These are phyloP conservation scores for Fusarium caatingaense DNA, from an alignment of 2,329 filamentous ascomycete species.

Conservation along the genomic window DNA sequence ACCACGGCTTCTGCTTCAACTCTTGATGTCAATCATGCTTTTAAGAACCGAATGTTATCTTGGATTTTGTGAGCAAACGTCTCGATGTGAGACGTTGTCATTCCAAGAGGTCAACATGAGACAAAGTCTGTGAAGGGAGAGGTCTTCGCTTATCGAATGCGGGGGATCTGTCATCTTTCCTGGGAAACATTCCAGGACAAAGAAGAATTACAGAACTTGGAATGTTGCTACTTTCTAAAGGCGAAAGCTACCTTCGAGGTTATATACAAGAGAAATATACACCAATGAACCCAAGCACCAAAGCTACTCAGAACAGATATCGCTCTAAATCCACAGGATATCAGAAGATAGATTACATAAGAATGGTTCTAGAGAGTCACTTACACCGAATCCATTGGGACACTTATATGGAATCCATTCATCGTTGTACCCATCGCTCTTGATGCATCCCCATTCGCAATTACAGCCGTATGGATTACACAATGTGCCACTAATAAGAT, in stretches of 20 bases:
- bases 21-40: too few relatives aligned
- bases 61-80: too few relatives aligned
- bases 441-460: slow-evolving; percentile 5
- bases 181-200: not conserved
- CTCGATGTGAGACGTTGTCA: not conserved
- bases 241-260: accelerated
- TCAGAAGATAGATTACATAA: not conserved
- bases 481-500: not conserved
- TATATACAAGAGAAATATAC: not conserved
- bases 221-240: accelerated
- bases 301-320: not conserved
- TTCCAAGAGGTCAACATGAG: accelerated
- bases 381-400: slow-evolving; percentile 5
- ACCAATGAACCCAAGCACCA: not conserved
- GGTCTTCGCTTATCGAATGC: accelerated
- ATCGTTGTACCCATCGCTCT: slow-evolving; percentile 1
- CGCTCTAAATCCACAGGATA: not conserved
- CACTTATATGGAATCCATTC: not conserved
- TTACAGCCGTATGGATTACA: not conserved
- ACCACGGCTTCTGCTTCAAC: too few relatives aligned
- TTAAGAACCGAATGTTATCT: too few relatives aligned
- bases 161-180: not conserved
- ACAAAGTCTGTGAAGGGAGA: accelerated
- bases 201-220: accelerated
- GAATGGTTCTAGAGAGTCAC: not conserved